Conservation (phyloP, 768 basidiomycete genomes). For the Leccinum boreale region DNA sequence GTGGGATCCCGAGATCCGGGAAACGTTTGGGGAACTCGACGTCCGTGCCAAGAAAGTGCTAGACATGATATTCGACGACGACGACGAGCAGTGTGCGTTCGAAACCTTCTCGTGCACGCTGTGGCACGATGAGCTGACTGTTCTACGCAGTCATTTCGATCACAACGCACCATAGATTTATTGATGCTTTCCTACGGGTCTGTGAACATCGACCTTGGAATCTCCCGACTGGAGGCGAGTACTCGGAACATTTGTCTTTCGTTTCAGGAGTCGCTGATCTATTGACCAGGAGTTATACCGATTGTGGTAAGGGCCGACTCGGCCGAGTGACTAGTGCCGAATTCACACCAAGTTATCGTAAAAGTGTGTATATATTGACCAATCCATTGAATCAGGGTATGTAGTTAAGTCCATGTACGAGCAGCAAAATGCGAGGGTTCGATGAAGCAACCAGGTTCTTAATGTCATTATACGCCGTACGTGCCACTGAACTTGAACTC, state of each 20-base stretch:
- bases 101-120: neutral
- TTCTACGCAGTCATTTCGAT: constrained; percentile 54
- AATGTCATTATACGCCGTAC: constrained; percentile 33
- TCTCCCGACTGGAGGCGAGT: constrained; percentile 64
- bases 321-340: constrained; percentile 1
- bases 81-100: constrained; percentile 46
- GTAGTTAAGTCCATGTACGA: neutral
- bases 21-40: constrained; percentile 40
- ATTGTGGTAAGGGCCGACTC: constrained; percentile 15
- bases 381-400: neutral
- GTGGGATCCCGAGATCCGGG: constrained; percentile 55
- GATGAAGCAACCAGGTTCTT: neutral
- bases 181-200: constrained; percentile 50
- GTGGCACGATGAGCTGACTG: neutral
- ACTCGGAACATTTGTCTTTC: neutral
- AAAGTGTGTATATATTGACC: neutral
- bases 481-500: constrained; percentile 57
- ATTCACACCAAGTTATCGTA: constrained; percentile 2
- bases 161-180: constrained; percentile 63
- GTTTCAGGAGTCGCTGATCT: constrained; percentile 1
- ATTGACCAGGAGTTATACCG: constrained; percentile 23
- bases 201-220: constrained; percentile 43
- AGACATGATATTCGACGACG: constrained; percentile 50
- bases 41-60: constrained; percentile 35
- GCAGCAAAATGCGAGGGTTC: neutral